A percentile compares a stretch with the other conserved stretches of the same genome.
Conservation (phyloP, 148 eudicot genomes). For the Pouteria glomerata region DNA sequence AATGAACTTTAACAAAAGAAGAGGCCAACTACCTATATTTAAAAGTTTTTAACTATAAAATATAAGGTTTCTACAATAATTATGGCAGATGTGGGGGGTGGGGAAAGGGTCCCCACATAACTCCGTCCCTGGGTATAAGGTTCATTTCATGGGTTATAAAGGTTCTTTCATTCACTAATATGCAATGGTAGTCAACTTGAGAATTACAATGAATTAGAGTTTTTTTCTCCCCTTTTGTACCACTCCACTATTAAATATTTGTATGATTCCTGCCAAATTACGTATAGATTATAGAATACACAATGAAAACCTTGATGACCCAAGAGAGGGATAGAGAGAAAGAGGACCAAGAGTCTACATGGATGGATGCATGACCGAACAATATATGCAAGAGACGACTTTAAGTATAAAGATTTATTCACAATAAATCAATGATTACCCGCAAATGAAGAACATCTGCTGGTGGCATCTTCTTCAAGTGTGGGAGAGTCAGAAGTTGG, state of each 20-base stretch:
- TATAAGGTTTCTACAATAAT: too few relatives aligned
- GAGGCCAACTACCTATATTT: too few relatives aligned
- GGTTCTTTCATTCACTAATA: too few relatives aligned
- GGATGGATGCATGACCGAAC: background rate
- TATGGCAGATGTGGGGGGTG: too few relatives aligned
- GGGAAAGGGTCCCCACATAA: too few relatives aligned
- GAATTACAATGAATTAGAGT: too few relatives aligned
- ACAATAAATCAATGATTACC: slow-evolving; percentile 36
- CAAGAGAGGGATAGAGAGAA: background rate
- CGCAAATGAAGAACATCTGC: slow-evolving; percentile 90
- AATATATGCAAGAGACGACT: background rate
- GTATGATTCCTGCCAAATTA: background rate
- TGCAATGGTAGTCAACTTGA: too few relatives aligned
- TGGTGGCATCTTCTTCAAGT: slow-evolving; percentile 76
- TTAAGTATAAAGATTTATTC: background rate
- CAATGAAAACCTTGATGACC: background rate
- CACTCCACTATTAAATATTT: background rate
- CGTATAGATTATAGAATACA: background rate
- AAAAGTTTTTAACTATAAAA: too few relatives aligned
- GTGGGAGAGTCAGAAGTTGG: slow-evolving; percentile 84
- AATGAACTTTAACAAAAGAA: too few relatives aligned
- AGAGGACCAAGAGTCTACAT: background rate
- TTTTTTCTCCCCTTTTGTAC: background rate
- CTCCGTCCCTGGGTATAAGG: too few relatives aligned
- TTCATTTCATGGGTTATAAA: too few relatives aligned